Base-by-base conservation (phyloP, 1,284 basidiomycete genomes). In the Pyrrhoderma noxium region DNA sequence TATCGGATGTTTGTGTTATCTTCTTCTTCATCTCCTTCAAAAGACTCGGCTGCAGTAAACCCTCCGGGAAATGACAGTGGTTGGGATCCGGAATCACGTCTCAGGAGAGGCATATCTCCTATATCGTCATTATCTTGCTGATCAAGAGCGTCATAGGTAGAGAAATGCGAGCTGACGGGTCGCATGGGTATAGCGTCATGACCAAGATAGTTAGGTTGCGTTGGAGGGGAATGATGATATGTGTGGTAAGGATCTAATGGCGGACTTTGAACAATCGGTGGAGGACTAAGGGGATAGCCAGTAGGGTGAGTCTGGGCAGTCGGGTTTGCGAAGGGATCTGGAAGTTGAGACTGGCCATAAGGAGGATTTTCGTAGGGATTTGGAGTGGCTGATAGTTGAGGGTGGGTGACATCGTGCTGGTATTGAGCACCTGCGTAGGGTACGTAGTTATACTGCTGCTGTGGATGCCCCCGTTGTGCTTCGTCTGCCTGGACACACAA, bases 1-100 rank as follows among this genome's bases (percentile, higher is more conserved):
- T 93, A 95, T 27, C 82, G 70, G 51, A 87, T 86, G 57, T 85
- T 83, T 57, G 61, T 73, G 49, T 75, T 74, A 3, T 67, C 68
- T 39, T 75, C 73, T 19, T 59, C 48, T 14, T 65, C 62, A 13
- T 53, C 56, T 21, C 53, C 55, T 2, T 35, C 25, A n/a, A 43
- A 40, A 2, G 54, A 37, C 2, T 21, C 56, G 8, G 44, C 70
- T 9, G 9, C 16, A 16, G 38, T 40, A 58, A 74, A 77, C 9
- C 65, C 68, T 14, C 78, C 76, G 0, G 71, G 70, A 7, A 76
- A 54, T 1, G 67, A 63, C 52, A 65, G 57, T 14, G 53, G 56
- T 53, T 52, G 55, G 31, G 62, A 56, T 23, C 62, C 61, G 13
- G 60, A 60, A 47, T 79, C 74, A 13, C 80, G 68, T 5, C 73